Percentiles rank a stretch among this genome's conserved stretches.
These are phyloP conservation scores for Radiomyces spectabilis DNA, from an alignment of 192 early-diverging fungal genomes.

Conservation along the genomic window DNA sequence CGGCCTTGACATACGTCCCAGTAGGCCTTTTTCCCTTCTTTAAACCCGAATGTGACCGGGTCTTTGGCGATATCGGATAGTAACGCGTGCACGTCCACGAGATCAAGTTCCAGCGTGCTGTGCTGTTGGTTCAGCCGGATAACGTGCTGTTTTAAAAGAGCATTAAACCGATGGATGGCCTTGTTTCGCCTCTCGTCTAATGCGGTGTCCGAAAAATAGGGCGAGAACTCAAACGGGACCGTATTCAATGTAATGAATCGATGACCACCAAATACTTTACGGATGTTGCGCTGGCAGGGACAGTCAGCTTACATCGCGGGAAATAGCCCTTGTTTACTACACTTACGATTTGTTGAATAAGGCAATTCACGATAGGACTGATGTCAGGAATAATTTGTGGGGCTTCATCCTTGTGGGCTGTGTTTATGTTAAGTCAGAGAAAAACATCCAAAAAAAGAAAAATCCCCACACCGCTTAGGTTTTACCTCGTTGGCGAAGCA, in stretches of 20 bases:
- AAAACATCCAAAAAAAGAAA: too few species aligned
- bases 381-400: background rate
- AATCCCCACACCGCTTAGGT: too few species aligned
- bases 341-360: constrained; percentile 22
- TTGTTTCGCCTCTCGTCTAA: background rate
- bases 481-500: background rate
- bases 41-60: constrained; percentile 20
- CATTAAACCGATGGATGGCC: constrained; percentile 4
- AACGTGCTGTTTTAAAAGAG: constrained; percentile 2
- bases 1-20: constrained; percentile 24
- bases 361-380: constrained; percentile 7
- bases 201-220: background rate
- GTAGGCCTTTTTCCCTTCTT: constrained; percentile 11
- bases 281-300: constrained; percentile 2
- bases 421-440: too few species aligned
- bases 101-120: constrained; percentile 7
- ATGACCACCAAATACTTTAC: constrained; percentile 14
- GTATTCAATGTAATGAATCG: constrained; percentile 19
- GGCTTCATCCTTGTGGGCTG: too few species aligned
- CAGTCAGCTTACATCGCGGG: background rate
- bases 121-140: constrained; percentile 6
- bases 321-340: background rate
- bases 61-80: constrained; percentile 9
- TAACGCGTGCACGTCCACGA: constrained; percentile 12
- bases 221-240: constrained; percentile 20